Evolutionary conservation across 208 protist species (phyloP), one percentile per base, ranked within the genome.

Genomic region (Leishmania aethiopica): DNA sequence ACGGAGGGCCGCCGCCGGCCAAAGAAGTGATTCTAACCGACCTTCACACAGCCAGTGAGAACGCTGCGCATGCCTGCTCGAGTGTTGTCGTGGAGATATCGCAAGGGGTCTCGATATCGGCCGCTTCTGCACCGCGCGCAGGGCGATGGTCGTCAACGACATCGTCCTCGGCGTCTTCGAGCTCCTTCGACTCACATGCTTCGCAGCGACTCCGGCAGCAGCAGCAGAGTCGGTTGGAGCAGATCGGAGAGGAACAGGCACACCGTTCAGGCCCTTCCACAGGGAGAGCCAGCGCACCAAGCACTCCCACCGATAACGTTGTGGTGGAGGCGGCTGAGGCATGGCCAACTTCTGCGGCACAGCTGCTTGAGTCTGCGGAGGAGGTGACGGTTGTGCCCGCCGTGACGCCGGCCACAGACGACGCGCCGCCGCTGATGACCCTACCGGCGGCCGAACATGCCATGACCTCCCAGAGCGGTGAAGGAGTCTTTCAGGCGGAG

Each of bases 321-420:
- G 74, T 28, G 22, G 55, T 42, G n/a, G 49, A 40, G 28, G 75
- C 45, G 25, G 67, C 62, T n/a, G 80, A 57, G 25, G 64, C 32
- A 28, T 47, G 51, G 47, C 67, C 75, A 2, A 37, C 74, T 28
- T 60, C 75, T 25, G 57, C 67, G 19, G 40, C 66, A 37, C 75
- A 45, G 60, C 67, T 60, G 75, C 75, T 79, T n/a, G 15, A 76
- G 2, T 57, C 19, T 62, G 80, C 67, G 7, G 75, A 84, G 32
- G 80, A 80, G 1, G 66, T 84, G 25, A 76, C 55, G 3, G 22
- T 69, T 19, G 45, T 77, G 51, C 57, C 75, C 42, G 55, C 75
- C 42, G 28, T 59, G 66, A 83, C 60, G 0, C 37, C 64, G 11
- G 67, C 74, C 11, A 75, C 49, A 15, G 64, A 55, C 1, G 64